Base-by-base conservation (phyloP, 208 protist species). In the Willaertia magna region DNA sequence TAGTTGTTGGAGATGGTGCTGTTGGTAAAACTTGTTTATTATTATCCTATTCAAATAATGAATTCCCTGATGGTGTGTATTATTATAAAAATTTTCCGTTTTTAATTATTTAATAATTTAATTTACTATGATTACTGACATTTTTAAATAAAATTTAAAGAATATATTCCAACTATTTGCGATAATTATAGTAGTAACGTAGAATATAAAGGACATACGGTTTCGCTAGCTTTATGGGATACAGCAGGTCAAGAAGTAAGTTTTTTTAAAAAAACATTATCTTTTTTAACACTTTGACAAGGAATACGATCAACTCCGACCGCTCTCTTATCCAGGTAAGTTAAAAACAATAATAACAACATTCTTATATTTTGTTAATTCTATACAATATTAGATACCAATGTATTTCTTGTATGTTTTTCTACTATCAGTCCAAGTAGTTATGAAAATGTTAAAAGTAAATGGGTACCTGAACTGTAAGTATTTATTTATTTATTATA, bases 221-320 rank as follows among this genome's bases (percentile, higher is more conserved):
- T 91, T 49, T 87, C 75, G 43, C 76, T 95, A 6, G 89, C 90
- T 46, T 79, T 95, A 4, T 94, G 92, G 90, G 90, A 92, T 86
- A 93, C 92, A 67, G 91, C 91, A 26, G 90, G 89, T n/a, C 94
- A 96, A 89, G 94, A 96, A 86, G 20, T 26, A 12, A 44, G 39
- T 34, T 12, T 40, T 16, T 74, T 4, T 75, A n/a, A n/a, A n/a
- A n/a, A n/a, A n/a, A n/a, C n/a, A n/a, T n/a, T n/a, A n/a, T n/a
- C n/a, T n/a, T n/a, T n/a, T n/a, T n/a, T n/a, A n/a, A n/a, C n/a
- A n/a, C n/a, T n/a, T n/a, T n/a, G n/a, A 74, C 11, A 40, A 40
- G 12, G 95, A 97, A 85, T 97, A 97, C 85, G 95, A 97, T 88
- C 87, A 94, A 48, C 89, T 97, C n/a, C 86, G 95, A 43, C 93